phyloP scores from a whole-genome alignment of 495 filamentous ascomycete genomes.

The Amniculicola lignicola region DNA sequence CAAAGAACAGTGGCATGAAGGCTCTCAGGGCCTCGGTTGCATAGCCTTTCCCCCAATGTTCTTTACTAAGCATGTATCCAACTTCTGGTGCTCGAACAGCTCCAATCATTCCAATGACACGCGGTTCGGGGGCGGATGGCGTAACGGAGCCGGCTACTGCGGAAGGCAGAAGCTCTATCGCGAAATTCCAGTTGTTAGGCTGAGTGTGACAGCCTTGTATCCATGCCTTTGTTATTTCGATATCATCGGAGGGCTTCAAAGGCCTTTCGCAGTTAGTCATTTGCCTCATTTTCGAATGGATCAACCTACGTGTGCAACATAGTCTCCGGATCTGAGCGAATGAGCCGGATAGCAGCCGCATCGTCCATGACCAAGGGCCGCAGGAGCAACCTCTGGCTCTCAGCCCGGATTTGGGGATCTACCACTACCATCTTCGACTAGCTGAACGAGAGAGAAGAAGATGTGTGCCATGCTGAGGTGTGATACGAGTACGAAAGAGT shows the following conservation, averaged over 20 bases:
- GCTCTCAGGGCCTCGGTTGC: constrained; percentile 33
- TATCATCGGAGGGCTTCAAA: constrained; percentile 8
- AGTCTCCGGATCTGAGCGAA: constrained; percentile 18
- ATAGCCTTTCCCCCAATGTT: constrained; percentile 34
- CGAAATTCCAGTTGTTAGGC: constrained; percentile 30
- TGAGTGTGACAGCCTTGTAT: constrained; percentile 27
- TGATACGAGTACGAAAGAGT: constrained; percentile 8
- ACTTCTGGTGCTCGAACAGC: constrained; percentile 32
- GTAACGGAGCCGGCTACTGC: not conserved
- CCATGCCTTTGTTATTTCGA: constrained; percentile 22
- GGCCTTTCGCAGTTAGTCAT: constrained; percentile 2
- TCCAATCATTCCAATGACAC: constrained; percentile 33
- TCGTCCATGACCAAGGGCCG: constrained; percentile 28
- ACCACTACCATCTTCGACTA: constrained; percentile 26
- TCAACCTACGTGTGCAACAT: constrained; percentile 28
- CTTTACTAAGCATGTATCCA: constrained; percentile 31
- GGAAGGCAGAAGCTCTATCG: constrained; percentile 32
- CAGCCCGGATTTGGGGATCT: constrained; percentile 15
- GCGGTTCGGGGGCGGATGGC: not conserved
- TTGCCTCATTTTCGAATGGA: not conserved
- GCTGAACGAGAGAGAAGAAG: not conserved
- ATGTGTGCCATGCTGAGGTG: constrained; percentile 1
- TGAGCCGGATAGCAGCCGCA: constrained; percentile 22
- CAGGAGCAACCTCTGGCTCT: constrained; percentile 29
- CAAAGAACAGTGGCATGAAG: constrained; percentile 34